A percentile compares a stretch with the other conserved stretches of the same genome.
These are phyloP conservation scores for Hypomontagnella submonticulosa DNA, from an alignment of 495 filamentous ascomycete species.

Conservation along the genomic window DNA sequence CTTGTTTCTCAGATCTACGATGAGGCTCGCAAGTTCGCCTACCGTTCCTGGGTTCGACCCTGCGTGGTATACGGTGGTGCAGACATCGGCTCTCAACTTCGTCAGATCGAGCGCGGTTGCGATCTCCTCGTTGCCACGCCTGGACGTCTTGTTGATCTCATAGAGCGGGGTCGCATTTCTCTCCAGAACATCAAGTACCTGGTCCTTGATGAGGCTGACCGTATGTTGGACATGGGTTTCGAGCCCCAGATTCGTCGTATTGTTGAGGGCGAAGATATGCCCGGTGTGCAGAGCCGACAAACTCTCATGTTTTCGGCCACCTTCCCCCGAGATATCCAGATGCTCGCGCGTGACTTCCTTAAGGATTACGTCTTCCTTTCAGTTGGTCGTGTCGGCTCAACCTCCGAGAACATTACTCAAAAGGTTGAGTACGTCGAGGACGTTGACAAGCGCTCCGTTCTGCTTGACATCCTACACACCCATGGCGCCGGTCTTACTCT, in stretches of 20 bases:
- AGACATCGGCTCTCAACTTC: slow-evolving; percentile 95
- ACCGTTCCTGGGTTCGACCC: slow-evolving; percentile 97
- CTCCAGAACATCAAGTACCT: slow-evolving; percentile 97
- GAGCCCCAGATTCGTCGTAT: slow-evolving; percentile 99
- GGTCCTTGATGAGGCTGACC: slow-evolving; percentile 98
- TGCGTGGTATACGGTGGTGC: slow-evolving; percentile 99
- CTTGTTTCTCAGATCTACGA: slow-evolving; percentile 98
- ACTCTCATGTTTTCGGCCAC: slow-evolving; percentile 99
- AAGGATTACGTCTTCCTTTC: slow-evolving; percentile 99
- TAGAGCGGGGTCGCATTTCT: slow-evolving; percentile 98
- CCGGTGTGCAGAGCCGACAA: slow-evolving; percentile 82
- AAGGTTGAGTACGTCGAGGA: slow-evolving; percentile 99
- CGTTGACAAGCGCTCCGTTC: slow-evolving; percentile 94
- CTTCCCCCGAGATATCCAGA: slow-evolving; percentile 98
- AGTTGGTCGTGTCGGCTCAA: slow-evolving; percentile 98
- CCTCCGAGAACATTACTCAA: slow-evolving; percentile 99
- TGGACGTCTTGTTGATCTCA: slow-evolving; percentile 95
- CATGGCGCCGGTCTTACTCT: slow-evolving; percentile 90
- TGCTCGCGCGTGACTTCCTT: slow-evolving; percentile 97
- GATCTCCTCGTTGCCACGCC: slow-evolving; percentile 97
- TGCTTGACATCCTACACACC: slow-evolving; percentile 96
- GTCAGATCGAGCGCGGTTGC: slow-evolving; percentile 96
- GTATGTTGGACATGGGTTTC: slow-evolving; percentile 99
- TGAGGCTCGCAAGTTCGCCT: slow-evolving; percentile 96
- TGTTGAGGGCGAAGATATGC: slow-evolving; percentile 98